Evolutionary conservation across 2,329 filamentous ascomycete species (phyloP).

Genomic region (Didymella pinodella): DNA sequence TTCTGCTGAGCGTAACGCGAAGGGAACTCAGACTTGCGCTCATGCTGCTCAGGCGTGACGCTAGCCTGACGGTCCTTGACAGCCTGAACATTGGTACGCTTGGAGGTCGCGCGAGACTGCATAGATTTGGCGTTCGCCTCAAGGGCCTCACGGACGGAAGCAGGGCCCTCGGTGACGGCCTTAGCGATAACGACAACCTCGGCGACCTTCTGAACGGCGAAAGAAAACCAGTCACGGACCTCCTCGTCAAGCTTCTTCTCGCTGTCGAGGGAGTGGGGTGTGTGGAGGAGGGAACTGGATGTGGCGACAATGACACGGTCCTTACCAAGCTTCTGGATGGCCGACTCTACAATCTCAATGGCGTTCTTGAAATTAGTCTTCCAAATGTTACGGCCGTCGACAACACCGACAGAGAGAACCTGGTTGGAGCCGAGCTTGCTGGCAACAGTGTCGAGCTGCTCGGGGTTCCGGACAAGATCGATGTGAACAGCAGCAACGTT

Average conservation of each 20-base stretch:
- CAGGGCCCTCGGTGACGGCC: slow-evolving; percentile 92
- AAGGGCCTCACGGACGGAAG: slow-evolving; percentile 83
- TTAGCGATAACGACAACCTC: slow-evolving; percentile 95
- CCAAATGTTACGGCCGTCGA: slow-evolving; percentile 99
- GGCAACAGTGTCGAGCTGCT: slow-evolving; percentile 90
- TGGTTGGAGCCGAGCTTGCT: slow-evolving; percentile 86
- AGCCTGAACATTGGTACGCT: slow-evolving; percentile 93
- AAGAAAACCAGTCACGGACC: slow-evolving; percentile 98
- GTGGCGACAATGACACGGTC: slow-evolving; percentile 96
- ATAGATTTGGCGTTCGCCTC: slow-evolving; percentile 97
- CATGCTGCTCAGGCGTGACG: slow-evolving; percentile 84
- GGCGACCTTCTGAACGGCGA: slow-evolving; percentile 90
- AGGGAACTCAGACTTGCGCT: slow-evolving; percentile 90
- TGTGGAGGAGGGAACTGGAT: slow-evolving; percentile 97
- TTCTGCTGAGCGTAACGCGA: slow-evolving; percentile 86
- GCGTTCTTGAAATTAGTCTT: slow-evolving; percentile 99
- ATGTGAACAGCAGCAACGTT: slow-evolving; percentile 87
- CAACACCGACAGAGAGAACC: slow-evolving; percentile 91
- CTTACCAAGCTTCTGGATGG: slow-evolving; percentile 95
- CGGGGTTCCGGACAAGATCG: slow-evolving; percentile 96
- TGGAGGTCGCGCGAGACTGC: slow-evolving; percentile 87
- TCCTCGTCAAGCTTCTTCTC: slow-evolving; percentile 98
- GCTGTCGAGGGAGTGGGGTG: slow-evolving; percentile 94
- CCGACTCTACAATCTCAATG: slow-evolving; percentile 88
- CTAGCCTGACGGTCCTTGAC: slow-evolving; percentile 96